Conservation (phyloP, 306 rosid species). For the Sphenostylis stenocarpa region DNA sequence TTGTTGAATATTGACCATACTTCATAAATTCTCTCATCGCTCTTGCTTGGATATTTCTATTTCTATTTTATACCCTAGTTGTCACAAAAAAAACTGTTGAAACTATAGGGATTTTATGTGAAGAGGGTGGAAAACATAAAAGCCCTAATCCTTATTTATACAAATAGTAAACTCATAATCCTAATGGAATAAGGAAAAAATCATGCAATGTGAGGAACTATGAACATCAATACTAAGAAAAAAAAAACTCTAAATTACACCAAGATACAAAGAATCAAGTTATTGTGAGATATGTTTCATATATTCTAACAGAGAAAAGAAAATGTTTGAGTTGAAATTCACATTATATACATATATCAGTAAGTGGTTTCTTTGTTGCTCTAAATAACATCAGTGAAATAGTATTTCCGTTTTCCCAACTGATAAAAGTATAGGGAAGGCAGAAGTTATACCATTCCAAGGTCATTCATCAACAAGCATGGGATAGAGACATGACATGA, state of each 20-base stretch:
- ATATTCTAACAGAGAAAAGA: not conserved
- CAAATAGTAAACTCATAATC: not conserved
- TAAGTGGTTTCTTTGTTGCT: not conserved
- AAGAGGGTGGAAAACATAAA: not conserved
- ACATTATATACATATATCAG: not conserved
- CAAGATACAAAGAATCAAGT: not conserved
- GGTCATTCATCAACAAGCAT: not conserved
- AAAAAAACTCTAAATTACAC: not conserved
- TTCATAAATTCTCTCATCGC: not conserved
- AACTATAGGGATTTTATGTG: not conserved
- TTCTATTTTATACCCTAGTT: not conserved
- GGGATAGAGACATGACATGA: not conserved
- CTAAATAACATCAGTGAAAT: not conserved
- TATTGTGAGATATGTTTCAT: not conserved
- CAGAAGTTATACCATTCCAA: not conserved
- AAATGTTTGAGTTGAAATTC: constrained; percentile 1
- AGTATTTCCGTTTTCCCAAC: not conserved
- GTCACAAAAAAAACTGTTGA: not conserved
- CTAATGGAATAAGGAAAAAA: not conserved
- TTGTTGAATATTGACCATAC: not conserved
- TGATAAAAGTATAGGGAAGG: not conserved
- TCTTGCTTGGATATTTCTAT: not conserved
- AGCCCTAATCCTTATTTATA: not conserved
- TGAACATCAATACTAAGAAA: not conserved
- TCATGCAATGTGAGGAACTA: not conserved